Conservation (phyloP, 257 asterid genomes). For the Galeopsis tetrahit region DNA sequence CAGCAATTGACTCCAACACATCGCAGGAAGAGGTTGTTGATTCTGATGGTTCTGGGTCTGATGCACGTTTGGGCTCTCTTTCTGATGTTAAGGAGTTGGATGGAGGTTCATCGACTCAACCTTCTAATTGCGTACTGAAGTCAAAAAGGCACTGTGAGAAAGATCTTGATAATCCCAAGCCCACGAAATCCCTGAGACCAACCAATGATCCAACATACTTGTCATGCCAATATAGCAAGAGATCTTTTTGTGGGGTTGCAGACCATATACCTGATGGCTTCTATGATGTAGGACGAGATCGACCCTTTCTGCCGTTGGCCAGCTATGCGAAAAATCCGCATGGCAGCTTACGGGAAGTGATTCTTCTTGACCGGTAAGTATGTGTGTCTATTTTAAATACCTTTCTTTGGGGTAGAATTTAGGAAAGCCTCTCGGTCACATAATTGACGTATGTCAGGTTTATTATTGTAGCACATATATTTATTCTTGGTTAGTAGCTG, state of each 20-base stretch:
- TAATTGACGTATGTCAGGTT: conserved; percentile 19
- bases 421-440: background rate
- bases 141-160: conserved; percentile 85
- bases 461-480: background rate
- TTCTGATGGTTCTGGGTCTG: conserved; percentile 39
- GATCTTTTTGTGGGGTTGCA: conserved; percentile 72
- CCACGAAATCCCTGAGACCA: conserved; percentile 79
- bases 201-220: conserved; percentile 56
- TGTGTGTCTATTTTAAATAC: conserved; percentile 11
- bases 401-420: background rate
- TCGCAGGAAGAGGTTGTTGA: conserved; percentile 36
- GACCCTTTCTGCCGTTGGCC: conserved; percentile 76
- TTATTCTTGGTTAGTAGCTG: conserved; percentile 7
- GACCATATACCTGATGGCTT: conserved; percentile 91
- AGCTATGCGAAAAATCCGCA: conserved; percentile 59
- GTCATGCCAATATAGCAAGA: conserved; percentile 73
- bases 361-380: conserved; percentile 82
- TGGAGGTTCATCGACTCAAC: conserved; percentile 51
- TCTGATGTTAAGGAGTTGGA: conserved; percentile 48
- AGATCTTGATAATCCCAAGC: conserved; percentile 84
- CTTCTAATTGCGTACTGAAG: conserved; percentile 47
- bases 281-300: conserved; percentile 95
- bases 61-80: conserved; percentile 40
- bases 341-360: conserved; percentile 74
- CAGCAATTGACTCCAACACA: conserved; percentile 41